These are phyloP conservation scores for Xylaria grammica DNA, from an alignment of 495 filamentous ascomycete genomes.

Conservation along the genomic window DNA sequence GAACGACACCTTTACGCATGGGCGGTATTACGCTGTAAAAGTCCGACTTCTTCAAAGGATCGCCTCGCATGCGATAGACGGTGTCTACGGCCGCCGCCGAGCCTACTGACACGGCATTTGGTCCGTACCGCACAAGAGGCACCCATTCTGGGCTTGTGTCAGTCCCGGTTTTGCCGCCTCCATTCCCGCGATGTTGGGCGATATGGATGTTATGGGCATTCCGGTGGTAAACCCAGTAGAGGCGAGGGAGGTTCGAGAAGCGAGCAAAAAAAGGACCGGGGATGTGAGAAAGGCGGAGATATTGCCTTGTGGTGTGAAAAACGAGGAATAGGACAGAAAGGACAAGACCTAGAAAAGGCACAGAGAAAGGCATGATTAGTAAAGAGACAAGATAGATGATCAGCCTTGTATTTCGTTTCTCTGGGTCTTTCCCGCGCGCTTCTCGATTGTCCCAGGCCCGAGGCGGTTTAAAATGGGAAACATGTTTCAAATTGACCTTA, in stretches of 20 bases:
- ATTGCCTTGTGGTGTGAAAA: neutral
- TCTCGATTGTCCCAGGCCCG: no score
- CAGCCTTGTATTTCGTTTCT: no score
- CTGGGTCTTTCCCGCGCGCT: no score
- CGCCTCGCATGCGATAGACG: slow-evolving; percentile 14
- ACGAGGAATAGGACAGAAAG: no score
- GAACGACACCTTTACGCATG: slow-evolving; percentile 33
- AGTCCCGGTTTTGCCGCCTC: neutral
- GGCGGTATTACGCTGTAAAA: slow-evolving; percentile 36
- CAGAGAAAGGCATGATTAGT: no score
- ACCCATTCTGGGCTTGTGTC: neutral
- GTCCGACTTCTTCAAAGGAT: slow-evolving; percentile 29
- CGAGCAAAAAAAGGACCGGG: slow-evolving; percentile 51
- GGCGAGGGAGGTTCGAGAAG: slow-evolving; percentile 41
- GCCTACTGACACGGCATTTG: slow-evolving; percentile 15
- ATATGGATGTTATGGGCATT: slow-evolving; percentile 37
- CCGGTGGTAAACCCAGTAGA: slow-evolving; percentile 35
- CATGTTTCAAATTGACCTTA: no score
- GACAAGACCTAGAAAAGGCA: no score
- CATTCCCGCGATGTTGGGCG: neutral
- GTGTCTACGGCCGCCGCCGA: slow-evolving; percentile 8
- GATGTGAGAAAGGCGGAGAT: slow-evolving; percentile 37
- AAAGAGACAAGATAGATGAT: no score
- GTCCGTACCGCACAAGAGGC: slow-evolving; percentile 8
- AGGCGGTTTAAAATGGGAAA: no score